These are phyloP conservation scores for Uronychia setigera DNA, from an alignment of 73 alveolate species.

Conservation along the genomic window DNA sequence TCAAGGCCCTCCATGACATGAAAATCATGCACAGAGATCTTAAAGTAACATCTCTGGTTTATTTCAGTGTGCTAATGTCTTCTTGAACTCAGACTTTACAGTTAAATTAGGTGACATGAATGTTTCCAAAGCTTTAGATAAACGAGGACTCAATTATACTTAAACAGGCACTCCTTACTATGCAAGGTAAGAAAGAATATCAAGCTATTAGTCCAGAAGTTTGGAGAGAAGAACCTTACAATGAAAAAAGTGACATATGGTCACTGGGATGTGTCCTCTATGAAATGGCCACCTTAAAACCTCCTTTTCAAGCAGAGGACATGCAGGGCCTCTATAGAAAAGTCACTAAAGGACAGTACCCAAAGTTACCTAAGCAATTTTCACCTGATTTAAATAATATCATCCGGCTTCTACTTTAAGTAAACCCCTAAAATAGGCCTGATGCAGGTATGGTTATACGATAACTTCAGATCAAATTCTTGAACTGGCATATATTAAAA, in stretches of 20 bases:
- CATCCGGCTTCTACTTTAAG: conserved; percentile 1
- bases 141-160: conserved; percentile 61
- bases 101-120: conserved; percentile 84
- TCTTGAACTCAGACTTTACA: conserved; percentile 66
- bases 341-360: conserved; percentile 39
- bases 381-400: background rate
- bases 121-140: conserved; percentile 71
- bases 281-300: conserved; percentile 77
- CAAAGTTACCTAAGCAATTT: conserved; percentile 1
- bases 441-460: background rate
- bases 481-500: background rate
- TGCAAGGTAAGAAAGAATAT: conserved; percentile 52
- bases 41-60: conserved; percentile 3
- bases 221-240: conserved; percentile 81
- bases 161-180: conserved; percentile 67
- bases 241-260: conserved; percentile 93
- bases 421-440: conserved; percentile 18
- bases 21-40: conserved; percentile 78
- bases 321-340: conserved; percentile 75
- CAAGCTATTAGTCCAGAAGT: conserved; percentile 70
- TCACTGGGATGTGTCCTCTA: conserved; percentile 90
- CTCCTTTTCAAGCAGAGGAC: conserved; percentile 77
- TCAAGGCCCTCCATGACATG: conserved; percentile 73
- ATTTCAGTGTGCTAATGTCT: conserved; percentile 72
- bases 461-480: background rate